Evolutionary conservation across 768 basidiomycete genomes (phyloP).

Genomic region (Boletus sp.): DNA sequence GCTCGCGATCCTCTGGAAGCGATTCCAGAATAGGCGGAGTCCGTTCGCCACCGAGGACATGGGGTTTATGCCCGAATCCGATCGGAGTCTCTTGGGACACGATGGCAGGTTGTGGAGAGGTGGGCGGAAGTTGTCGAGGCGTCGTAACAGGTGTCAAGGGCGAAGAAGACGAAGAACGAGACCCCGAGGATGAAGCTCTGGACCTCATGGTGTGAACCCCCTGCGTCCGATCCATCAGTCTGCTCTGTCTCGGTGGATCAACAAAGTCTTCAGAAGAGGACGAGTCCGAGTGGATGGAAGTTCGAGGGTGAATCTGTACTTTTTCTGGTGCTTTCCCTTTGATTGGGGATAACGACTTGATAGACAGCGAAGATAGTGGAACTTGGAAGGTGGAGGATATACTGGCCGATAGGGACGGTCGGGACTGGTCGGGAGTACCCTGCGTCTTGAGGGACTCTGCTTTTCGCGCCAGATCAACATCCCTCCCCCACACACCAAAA

Average conservation of each 20-base stretch:
- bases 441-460: constrained; percentile 15
- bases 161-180: constrained; percentile 25
- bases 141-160: constrained; percentile 21
- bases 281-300: constrained; percentile 17
- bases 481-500: constrained; percentile 75
- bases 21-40: constrained; percentile 36
- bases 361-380: constrained; percentile 22
- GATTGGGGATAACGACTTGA: constrained; percentile 1
- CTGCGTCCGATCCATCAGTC: constrained; percentile 2
- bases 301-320: not conserved
- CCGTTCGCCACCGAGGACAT: constrained; percentile 14
- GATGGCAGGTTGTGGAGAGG: constrained; percentile 20
- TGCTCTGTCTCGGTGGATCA: constrained; percentile 3
- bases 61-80: constrained; percentile 30
- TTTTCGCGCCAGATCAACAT: constrained; percentile 57
- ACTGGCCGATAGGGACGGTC: constrained; percentile 50
- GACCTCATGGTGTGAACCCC: constrained; percentile 10
- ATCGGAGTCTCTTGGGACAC: constrained; percentile 22
- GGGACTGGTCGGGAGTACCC: constrained; percentile 25
- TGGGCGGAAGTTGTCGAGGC: constrained; percentile 15
- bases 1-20: constrained; percentile 51
- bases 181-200: constrained; percentile 24
- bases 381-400: constrained; percentile 55
- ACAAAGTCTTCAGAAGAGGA: constrained; percentile 26
- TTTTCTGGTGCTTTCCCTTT: constrained; percentile 16